Evolutionary conservation across 2,329 filamentous ascomycete genomes (phyloP).

Genomic region (Penicillium aurantiogriseum): DNA sequence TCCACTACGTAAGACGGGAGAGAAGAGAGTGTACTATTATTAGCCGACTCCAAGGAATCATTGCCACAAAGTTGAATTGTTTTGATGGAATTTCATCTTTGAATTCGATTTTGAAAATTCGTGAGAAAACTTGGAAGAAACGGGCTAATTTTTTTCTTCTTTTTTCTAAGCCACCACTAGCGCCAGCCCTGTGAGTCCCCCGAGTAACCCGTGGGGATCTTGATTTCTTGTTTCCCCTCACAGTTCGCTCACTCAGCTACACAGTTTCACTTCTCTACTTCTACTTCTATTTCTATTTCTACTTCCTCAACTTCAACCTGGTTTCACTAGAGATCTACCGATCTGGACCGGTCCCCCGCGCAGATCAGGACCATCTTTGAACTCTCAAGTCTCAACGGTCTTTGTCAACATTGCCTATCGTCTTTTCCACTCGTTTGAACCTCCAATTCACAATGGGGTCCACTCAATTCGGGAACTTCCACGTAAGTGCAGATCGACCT

Average conservation of each 20-base stretch:
- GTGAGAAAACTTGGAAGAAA: not conserved
- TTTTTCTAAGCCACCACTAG: slow-evolving; percentile 10
- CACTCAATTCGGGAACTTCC: slow-evolving; percentile 59
- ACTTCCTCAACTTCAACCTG: not conserved
- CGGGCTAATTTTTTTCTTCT: not conserved
- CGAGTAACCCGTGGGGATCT: slow-evolving; percentile 8
- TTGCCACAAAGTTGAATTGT: not conserved
- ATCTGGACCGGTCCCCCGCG: slow-evolving; percentile 7
- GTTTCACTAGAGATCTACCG: not conserved
- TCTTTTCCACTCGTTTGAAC: slow-evolving; percentile 2
- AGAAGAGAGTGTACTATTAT: not conserved
- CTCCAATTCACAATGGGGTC: slow-evolving; percentile 43
- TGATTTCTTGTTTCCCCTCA: not conserved
- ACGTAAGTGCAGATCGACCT: slow-evolving; percentile 43
- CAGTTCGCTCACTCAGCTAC: not conserved
- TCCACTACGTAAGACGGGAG: not conserved
- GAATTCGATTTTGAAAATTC: not conserved
- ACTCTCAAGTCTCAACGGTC: not conserved
- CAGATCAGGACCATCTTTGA: slow-evolving; percentile 11
- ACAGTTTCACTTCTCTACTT: not conserved
- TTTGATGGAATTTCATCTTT: not conserved
- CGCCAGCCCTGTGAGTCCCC: slow-evolving; percentile 11
- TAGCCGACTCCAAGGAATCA: slow-evolving; percentile 1
- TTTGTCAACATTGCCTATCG: slow-evolving; percentile 11
- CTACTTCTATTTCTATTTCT: too few species aligned